A percentile compares a stretch with the other conserved stretches of the same genome.
These are phyloP conservation scores for Aspergillus intermedius DNA, from an alignment of 2,329 filamentous ascomycete genomes.

Conservation along the genomic window DNA sequence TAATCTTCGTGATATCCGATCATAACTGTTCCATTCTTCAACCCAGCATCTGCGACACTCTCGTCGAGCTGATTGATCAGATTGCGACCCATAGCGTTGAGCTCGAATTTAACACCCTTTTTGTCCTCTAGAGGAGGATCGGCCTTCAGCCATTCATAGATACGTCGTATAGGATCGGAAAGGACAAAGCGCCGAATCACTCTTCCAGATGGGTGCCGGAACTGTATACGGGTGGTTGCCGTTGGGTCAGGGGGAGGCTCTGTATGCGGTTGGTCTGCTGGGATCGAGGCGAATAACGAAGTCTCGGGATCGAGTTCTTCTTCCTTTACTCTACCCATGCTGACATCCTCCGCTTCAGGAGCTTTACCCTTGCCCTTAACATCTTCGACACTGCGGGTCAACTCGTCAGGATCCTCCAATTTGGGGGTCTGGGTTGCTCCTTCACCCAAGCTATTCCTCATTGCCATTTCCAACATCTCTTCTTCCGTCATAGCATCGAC, in stretches of 20 bases:
- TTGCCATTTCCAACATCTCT: conserved; percentile 90
- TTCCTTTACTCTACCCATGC: conserved; percentile 32
- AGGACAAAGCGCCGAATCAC: conserved; percentile 80
- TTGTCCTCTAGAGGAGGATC: conserved; percentile 70
- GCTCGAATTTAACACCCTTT: conserved; percentile 71
- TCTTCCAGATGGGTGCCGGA: conserved; percentile 75
- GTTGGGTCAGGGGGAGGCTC: conserved; percentile 69
- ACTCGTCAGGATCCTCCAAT: conserved; percentile 74
- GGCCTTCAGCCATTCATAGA: conserved; percentile 97
- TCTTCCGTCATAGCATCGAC: conserved; percentile 91
- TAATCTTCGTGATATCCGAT: conserved; percentile 72
- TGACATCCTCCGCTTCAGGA: conserved; percentile 29
- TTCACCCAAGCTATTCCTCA: conserved; percentile 73
- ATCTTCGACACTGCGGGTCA: conserved; percentile 62
- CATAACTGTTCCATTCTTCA: conserved; percentile 94
- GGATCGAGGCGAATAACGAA: conserved; percentile 62
- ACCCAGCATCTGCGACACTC: conserved; percentile 70
- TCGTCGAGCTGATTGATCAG: conserved; percentile 67
- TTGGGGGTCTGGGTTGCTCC: conserved; percentile 45
- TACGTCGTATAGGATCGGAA: conserved; percentile 67
- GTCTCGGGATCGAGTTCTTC: conserved; percentile 27
- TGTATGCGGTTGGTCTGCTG: conserved; percentile 63
- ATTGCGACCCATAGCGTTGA: conserved; percentile 82
- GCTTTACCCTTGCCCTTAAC: conserved; percentile 46
- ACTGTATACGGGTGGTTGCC: conserved; percentile 81